Conservation (phyloP, 352 stramenopile genomes). For the Halophytophthora batemanensis region DNA sequence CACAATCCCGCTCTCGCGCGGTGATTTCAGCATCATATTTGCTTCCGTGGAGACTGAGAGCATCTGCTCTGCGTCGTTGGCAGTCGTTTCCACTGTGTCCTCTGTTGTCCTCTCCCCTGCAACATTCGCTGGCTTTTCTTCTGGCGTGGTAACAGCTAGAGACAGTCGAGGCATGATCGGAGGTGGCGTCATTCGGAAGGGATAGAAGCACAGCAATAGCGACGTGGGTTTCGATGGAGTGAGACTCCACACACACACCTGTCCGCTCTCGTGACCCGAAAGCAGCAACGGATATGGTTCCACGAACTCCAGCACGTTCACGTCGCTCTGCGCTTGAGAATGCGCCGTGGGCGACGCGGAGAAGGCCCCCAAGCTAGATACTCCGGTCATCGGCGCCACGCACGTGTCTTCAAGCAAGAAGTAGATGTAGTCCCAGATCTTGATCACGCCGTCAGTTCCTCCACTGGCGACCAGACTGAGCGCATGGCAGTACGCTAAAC, state of each 20-base stretch:
- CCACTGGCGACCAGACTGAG: slow-evolving; percentile 64
- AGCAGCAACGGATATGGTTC: slow-evolving; percentile 73
- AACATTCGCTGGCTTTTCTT: too few relatives aligned
- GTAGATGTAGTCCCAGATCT: slow-evolving; percentile 87
- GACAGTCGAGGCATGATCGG: background rate
- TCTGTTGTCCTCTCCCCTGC: too few relatives aligned
- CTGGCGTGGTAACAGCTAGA: too few relatives aligned
- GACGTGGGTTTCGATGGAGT: slow-evolving; percentile 41
- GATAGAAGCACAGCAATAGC: slow-evolving; percentile 40
- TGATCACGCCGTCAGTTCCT: slow-evolving; percentile 56
- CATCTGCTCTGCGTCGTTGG: too few relatives aligned
- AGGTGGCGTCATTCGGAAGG: slow-evolving; percentile 26
- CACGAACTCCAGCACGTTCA: slow-evolving; percentile 66
- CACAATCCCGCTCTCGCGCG: too few relatives aligned
- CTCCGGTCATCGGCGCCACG: slow-evolving; percentile 6
- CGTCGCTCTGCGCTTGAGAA: slow-evolving; percentile 30
- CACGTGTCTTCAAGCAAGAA: slow-evolving; percentile 74
- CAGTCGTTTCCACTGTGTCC: too few relatives aligned
- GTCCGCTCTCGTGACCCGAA: slow-evolving; percentile 66
- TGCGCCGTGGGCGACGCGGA: slow-evolving; percentile 1
- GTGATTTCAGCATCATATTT: too few relatives aligned
- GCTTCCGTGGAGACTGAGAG: too few relatives aligned
- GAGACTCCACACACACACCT: slow-evolving; percentile 58
- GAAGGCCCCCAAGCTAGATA: slow-evolving; percentile 4
- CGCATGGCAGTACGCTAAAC: slow-evolving; percentile 69